Conservation (phyloP, 2,329 filamentous ascomycete species). For the Cyphellophora europaea region DNA sequence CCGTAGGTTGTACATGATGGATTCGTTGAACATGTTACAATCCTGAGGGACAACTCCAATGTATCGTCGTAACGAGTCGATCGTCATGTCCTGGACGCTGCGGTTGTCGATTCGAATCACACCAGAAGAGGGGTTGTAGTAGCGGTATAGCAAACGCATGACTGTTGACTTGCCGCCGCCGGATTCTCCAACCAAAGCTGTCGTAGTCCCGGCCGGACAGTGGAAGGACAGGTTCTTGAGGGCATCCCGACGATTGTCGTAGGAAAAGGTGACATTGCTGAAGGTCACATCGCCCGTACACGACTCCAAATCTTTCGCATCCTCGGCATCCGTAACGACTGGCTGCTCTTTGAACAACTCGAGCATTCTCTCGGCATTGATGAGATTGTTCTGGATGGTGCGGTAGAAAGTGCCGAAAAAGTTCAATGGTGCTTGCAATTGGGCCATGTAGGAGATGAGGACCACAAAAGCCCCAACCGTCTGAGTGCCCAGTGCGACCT, state of each 20-base stretch:
- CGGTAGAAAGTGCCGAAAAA: conserved; percentile 94
- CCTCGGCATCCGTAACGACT: conserved; percentile 70
- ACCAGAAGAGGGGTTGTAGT: conserved; percentile 78
- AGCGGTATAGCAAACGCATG: conserved; percentile 90
- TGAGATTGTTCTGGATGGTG: conserved; percentile 92
- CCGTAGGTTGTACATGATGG: conserved; percentile 86
- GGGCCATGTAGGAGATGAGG: conserved; percentile 67
- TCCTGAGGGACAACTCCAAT: conserved; percentile 97
- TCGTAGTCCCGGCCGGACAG: conserved; percentile 82
- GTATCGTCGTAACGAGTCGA: conserved; percentile 81
- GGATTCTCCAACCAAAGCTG: conserved; percentile 90
- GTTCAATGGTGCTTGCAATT: conserved; percentile 71
- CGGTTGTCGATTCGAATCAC: conserved; percentile 75
- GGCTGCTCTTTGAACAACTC: conserved; percentile 95
- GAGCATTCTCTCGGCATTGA: conserved; percentile 88
- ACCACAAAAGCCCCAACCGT: conserved; percentile 63
- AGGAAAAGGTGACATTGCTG: conserved; percentile 82
- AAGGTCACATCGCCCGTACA: conserved; percentile 80
- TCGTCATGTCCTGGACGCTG: conserved; percentile 77
- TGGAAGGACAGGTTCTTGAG: conserved; percentile 76
- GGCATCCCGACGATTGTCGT: conserved; percentile 77
- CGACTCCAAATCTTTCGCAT: conserved; percentile 51
- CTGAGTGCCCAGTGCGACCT: conserved; percentile 59
- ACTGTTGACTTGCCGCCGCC: conserved; percentile 95
- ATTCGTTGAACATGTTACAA: conserved; percentile 89